A percentile compares a stretch with the other conserved stretches of the same genome.
These are phyloP conservation scores for Sporothrix phasma DNA, from an alignment of 2,329 filamentous ascomycete genomes.

Conservation along the genomic window DNA sequence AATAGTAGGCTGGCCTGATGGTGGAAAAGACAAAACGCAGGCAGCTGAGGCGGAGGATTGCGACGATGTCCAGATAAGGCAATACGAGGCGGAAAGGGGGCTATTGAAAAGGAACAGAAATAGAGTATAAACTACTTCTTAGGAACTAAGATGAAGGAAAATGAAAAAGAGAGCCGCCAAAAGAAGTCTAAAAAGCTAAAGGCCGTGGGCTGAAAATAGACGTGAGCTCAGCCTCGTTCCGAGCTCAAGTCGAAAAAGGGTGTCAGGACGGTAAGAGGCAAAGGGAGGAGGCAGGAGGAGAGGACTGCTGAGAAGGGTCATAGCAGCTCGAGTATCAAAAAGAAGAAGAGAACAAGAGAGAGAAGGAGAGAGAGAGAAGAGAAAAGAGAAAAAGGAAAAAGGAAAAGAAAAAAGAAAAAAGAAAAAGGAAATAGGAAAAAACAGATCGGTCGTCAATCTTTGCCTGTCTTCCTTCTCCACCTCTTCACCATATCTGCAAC, in stretches of 20 bases:
- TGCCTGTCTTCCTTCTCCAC: background rate
- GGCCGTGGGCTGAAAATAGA: slow-evolving; percentile 1
- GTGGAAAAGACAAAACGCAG: background rate
- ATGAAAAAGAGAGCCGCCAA: background rate
- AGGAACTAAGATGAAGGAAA: no score
- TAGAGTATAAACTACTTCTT: no score
- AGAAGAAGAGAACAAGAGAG: no score
- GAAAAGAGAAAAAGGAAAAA: background rate
- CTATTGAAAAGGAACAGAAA: no score
- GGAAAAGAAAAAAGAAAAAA: background rate
- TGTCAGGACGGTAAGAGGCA: background rate
- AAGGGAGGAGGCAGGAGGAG: no score
- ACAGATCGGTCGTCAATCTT: no score
- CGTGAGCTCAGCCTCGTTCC: background rate
- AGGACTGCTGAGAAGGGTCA: no score
- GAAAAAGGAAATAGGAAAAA: no score
- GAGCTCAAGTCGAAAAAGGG: background rate
- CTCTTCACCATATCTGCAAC: background rate
- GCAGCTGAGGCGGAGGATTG: background rate
- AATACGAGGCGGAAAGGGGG: background rate
- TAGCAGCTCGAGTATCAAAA: no score
- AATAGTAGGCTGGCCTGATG: background rate
- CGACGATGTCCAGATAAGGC: background rate
- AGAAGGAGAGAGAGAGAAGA: background rate
- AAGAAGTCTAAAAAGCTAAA: background rate